Percentiles rank a stretch among this genome's conserved stretches.
These are phyloP conservation scores for Aspergillus pseudonomiae DNA, from an alignment of 2,329 filamentous ascomycete genomes.

Conservation along the genomic window DNA sequence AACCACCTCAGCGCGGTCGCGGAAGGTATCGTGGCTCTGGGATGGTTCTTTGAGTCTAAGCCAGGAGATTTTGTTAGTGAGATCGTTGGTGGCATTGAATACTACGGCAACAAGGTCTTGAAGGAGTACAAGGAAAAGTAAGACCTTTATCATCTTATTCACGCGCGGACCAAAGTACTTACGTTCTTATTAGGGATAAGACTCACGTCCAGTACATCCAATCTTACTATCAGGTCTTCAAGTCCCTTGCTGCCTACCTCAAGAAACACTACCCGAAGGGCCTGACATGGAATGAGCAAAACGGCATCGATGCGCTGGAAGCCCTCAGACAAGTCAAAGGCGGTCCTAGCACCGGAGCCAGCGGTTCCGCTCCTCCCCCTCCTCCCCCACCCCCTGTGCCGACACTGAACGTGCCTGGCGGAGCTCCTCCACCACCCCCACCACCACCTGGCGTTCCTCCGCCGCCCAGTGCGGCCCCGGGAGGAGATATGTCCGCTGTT, in stretches of 20 bases:
- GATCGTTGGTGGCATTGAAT: conserved; percentile 80
- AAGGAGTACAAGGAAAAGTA: conserved; percentile 86
- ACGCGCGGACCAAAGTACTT: conserved; percentile 7
- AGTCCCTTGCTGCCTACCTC: conserved; percentile 66
- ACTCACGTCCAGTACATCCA: conserved; percentile 87
- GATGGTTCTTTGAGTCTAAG: conserved; percentile 85
- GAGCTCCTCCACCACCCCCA: conserved; percentile 67
- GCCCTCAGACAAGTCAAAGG: conserved; percentile 61
- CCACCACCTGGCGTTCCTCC: conserved; percentile 64
- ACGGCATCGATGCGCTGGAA: conserved; percentile 72
- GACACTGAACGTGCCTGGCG: conserved; percentile 53
- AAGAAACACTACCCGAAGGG: conserved; percentile 6
- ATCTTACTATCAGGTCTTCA: conserved; percentile 89
- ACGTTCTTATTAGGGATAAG: conserved; percentile 62
- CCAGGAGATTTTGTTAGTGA: conserved; percentile 86
- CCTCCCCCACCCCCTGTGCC: conserved; percentile 55
- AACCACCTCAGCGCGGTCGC: conserved; percentile 84
- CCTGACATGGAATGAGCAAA: conserved; percentile 70
- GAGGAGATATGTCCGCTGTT: conserved; percentile 74
- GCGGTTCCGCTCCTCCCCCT: conserved; percentile 48
- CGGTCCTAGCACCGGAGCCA: conserved; percentile 36
- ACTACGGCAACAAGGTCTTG: conserved; percentile 91
- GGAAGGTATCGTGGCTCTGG: conserved; percentile 85
- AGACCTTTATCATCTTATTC: conserved; percentile 25
- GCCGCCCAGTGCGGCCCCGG: conserved; percentile 53